Evolutionary conservation across 2,329 filamentous ascomycete species (phyloP), one percentile per base, ranked within the genome.

Genomic region (Colletotrichum phormii): DNA sequence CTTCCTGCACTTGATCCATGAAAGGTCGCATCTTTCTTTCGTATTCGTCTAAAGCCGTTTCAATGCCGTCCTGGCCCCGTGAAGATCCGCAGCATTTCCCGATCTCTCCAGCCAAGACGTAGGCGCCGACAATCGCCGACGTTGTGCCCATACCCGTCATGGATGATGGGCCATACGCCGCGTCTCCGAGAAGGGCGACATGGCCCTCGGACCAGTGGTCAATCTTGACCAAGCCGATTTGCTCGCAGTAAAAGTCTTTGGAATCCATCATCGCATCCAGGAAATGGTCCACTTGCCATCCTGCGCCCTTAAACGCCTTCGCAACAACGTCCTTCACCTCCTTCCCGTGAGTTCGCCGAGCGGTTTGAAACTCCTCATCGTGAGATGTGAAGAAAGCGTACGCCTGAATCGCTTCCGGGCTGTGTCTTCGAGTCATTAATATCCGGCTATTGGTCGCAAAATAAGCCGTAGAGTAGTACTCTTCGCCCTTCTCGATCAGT

Each of bases 81-180:
- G 58, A 58, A 2, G 57, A 6, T 4, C 78, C 18, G 11, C 75
- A 75, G 35, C 81, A 76, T 33, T 76, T 77, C 29, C 77, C 77
- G 22, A 88, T 78, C 79, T 89, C 89, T 2, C 89, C 89, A 0
- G 89, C 89, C 5, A 92, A 81, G 3, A 89, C 78, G 76, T 91
- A 91, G 0, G 88, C 87, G 0, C 86, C 85, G 0, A 87, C 77
- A 0, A 91, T 75, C 0, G 85, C 84, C 0, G 81, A 74, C 1
- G 85, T 86, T 0, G 87, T 89, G 0, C 89, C 89, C 81, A 87
- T 84, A 0, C 89, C 89, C 0, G 85, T 86, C 5, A 66, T 51
- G 4, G 85, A 83, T 0, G 84, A 82, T 0, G 88, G 86, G 35
- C 84, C 86, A 76, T 85, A 87, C 0, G 80, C 88, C 1, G 89